Evolutionary conservation across 2,329 filamentous ascomycete species (phyloP).

Genomic region (Penicillium glabrum): DNA sequence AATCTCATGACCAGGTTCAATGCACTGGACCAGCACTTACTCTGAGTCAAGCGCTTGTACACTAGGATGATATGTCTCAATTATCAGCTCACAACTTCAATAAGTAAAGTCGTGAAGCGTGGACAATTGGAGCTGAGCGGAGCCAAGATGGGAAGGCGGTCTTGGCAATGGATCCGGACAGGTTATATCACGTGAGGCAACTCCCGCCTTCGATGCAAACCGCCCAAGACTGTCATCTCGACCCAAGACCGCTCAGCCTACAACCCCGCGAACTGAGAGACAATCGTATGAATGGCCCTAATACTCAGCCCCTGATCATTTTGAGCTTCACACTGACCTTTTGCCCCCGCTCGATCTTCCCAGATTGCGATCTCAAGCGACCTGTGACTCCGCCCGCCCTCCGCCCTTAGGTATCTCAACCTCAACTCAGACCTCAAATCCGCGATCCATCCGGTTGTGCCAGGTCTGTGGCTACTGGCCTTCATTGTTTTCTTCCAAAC

Average conservation of each 20-base stretch:
- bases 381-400: constrained; percentile 30
- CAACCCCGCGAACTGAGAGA: constrained; percentile 3
- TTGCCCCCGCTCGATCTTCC: neutral
- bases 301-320: neutral
- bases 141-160: constrained; percentile 4
- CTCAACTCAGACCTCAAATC: constrained; percentile 11
- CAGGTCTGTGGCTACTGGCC: constrained; percentile 15
- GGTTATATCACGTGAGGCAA: constrained; percentile 33
- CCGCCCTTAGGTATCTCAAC: constrained; percentile 25
- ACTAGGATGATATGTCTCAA: neutral
- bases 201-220: constrained; percentile 45
- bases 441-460: constrained; percentile 6
- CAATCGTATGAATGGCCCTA: constrained; percentile 18
- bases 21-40: neutral
- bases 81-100: neutral
- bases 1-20: neutral
- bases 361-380: constrained; percentile 16
- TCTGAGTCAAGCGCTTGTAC: too few species aligned
- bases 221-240: constrained; percentile 32
- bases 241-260: constrained; percentile 17
- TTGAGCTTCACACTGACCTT: constrained; percentile 12
- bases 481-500: constrained; percentile 17
- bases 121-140: neutral
- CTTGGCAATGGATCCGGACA: constrained; percentile 30
- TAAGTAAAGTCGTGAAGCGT: too few species aligned